These are phyloP conservation scores for Chytriomyces hyalinus DNA, from an alignment of 192 early-diverging fungal species.

Conservation along the genomic window DNA sequence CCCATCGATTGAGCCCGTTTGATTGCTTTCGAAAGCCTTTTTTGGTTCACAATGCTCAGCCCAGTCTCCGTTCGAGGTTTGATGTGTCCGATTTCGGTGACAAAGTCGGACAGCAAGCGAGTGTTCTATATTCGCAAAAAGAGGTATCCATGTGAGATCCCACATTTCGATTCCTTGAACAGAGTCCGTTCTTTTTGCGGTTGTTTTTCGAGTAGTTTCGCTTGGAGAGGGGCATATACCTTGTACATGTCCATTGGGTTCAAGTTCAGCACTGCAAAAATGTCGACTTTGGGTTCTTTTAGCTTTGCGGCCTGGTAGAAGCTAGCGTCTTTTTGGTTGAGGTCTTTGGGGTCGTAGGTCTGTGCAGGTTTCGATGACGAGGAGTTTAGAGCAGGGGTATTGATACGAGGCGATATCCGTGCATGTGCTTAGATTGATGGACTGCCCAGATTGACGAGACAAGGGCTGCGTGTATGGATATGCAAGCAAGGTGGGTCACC, in stretches of 20 bases:
- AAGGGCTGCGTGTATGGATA: background rate
- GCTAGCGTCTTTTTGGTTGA: constrained; percentile 31
- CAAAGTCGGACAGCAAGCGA: constrained; percentile 37
- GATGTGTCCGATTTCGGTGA: constrained; percentile 43
- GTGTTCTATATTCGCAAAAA: constrained; percentile 18
- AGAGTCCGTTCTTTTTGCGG: background rate
- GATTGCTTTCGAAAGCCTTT: constrained; percentile 38
- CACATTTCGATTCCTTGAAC: background rate
- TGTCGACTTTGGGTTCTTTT: constrained; percentile 30
- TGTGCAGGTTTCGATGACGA: background rate
- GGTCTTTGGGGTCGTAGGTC: constrained; percentile 36
- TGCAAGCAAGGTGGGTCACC: background rate
- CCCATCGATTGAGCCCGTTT: constrained; percentile 41
- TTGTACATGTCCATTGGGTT: constrained; percentile 40
- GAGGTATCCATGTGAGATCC: background rate
- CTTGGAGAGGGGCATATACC: background rate
- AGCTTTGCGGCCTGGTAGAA: constrained; percentile 20
- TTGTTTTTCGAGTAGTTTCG: background rate
- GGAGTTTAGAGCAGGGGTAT: too few species aligned
- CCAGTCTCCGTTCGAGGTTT: constrained; percentile 40
- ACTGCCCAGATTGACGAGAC: too few species aligned
- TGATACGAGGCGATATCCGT: too few species aligned
- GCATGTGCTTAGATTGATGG: too few species aligned
- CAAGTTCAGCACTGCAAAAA: constrained; percentile 35
- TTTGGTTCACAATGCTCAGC: constrained; percentile 32